Percentiles rank a stretch among this genome's conserved stretches.
phyloP scores from a whole-genome alignment of 2,329 filamentous ascomycete genomes.

The Simplicillium sp. region DNA sequence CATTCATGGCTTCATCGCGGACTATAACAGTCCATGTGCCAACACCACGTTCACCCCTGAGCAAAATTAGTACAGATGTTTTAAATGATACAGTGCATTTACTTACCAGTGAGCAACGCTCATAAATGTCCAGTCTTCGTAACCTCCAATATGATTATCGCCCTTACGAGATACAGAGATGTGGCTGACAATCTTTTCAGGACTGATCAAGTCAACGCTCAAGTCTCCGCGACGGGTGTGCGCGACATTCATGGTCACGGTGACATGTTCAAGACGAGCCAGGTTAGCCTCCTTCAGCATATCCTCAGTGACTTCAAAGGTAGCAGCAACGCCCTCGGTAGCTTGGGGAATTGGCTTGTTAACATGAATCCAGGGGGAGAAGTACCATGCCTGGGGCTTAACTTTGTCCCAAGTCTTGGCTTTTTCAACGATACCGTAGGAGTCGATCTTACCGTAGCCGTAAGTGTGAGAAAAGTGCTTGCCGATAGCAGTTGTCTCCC shows the following conservation, averaged over 20 bases:
- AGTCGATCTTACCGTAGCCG: slow-evolving; percentile 92
- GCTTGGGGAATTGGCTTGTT: slow-evolving; percentile 81
- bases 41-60: slow-evolving; percentile 75
- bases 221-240: slow-evolving; percentile 84
- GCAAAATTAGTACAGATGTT: too few species aligned
- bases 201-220: slow-evolving; percentile 84
- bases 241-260: slow-evolving; percentile 91
- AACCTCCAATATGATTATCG: slow-evolving; percentile 61
- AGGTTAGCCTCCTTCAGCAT: slow-evolving; percentile 79
- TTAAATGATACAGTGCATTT: too few species aligned
- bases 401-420: slow-evolving; percentile 81
- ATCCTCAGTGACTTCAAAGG: slow-evolving; percentile 72
- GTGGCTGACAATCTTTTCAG: slow-evolving; percentile 71
- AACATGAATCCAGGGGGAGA: slow-evolving; percentile 89
- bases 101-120: slow-evolving; percentile 87
- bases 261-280: slow-evolving; percentile 84
- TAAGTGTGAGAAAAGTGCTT: slow-evolving; percentile 89
- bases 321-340: slow-evolving; percentile 64
- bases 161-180: slow-evolving; percentile 65
- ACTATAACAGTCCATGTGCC: slow-evolving; percentile 89
- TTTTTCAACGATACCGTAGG: slow-evolving; percentile 71
- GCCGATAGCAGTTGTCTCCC: slow-evolving; percentile 72
- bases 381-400: slow-evolving; percentile 93
- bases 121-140: slow-evolving; percentile 98
- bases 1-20: slow-evolving; percentile 74